Percentiles rank a stretch among this genome's conserved stretches.
These are phyloP conservation scores for Ilex aquifolium DNA, from an alignment of 257 asterid genomes.

Conservation along the genomic window DNA sequence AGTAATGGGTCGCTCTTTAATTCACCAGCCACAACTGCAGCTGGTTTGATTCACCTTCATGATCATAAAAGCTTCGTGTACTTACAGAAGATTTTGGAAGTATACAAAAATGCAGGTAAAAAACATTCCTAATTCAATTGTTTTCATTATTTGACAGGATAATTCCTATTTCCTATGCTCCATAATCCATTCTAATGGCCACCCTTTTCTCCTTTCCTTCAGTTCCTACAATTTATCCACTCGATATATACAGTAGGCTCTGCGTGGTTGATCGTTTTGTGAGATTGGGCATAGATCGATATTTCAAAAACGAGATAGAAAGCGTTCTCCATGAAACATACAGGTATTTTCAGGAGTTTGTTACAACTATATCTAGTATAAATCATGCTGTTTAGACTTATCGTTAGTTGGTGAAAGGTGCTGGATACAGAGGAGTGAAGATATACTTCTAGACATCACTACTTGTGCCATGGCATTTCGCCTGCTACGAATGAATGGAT, in stretches of 20 bases:
- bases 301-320: constrained; percentile 52
- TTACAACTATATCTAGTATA: neutral
- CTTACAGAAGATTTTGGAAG: constrained; percentile 42
- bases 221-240: constrained; percentile 76
- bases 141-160: too few relatives aligned
- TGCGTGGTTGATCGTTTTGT: constrained; percentile 56
- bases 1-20: constrained; percentile 84
- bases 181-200: too few relatives aligned
- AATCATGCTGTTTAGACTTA: too few relatives aligned
- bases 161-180: too few relatives aligned
- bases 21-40: constrained; percentile 87
- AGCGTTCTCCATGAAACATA: constrained; percentile 56
- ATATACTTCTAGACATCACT: constrained; percentile 61
- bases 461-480: constrained; percentile 81
- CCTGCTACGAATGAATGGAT: constrained; percentile 62
- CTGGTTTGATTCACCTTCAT: constrained; percentile 49
- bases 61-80: constrained; percentile 56
- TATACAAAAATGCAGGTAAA: constrained; percentile 66
- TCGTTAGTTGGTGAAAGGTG: constrained; percentile 30
- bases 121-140: neutral
- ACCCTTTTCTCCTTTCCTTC: constrained; percentile 5
- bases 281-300: constrained; percentile 62
- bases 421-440: constrained; percentile 81
- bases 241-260: constrained; percentile 46
- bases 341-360: constrained; percentile 30